Conservation (phyloP, 805 yeast species). For the Cyberlindnera amylophila region DNA sequence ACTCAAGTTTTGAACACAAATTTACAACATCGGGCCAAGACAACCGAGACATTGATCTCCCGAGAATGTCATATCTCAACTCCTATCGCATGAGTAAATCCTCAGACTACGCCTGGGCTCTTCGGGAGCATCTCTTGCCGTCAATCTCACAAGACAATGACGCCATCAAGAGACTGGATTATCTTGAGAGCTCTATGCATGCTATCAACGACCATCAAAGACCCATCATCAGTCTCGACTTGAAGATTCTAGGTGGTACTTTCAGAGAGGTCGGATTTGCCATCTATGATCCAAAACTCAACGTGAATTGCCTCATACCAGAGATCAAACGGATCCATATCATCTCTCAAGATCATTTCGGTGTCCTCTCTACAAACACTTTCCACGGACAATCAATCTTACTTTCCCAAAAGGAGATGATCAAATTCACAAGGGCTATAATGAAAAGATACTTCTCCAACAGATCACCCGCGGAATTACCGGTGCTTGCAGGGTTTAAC, state of each 20-base stretch:
- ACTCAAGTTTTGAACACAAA: neutral
- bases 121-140: neutral
- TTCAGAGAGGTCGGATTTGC: constrained; percentile 20
- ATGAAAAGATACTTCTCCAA: constrained; percentile 3
- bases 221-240: constrained; percentile 10
- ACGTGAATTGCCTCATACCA: constrained; percentile 10
- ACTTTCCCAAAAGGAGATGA: constrained; percentile 11
- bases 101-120: constrained; percentile 11
- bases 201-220: constrained; percentile 11
- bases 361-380: constrained; percentile 20
- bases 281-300: constrained; percentile 20
- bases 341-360: constrained; percentile 19
- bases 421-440: constrained; percentile 6
- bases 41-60: neutral
- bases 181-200: constrained; percentile 11
- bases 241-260: constrained; percentile 10
- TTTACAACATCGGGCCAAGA: neutral
- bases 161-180: constrained; percentile 18
- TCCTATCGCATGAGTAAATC: constrained; percentile 10
- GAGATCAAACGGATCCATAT: constrained; percentile 16
- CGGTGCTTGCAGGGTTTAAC: constrained; percentile 11
- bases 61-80: neutral
- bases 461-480: neutral
- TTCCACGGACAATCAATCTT: constrained; percentile 20
- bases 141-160: neutral